Evolutionary conservation across 1,284 basidiomycete species (phyloP), one percentile per base, ranked within the genome.

Genomic region (Chiua sp.): DNA sequence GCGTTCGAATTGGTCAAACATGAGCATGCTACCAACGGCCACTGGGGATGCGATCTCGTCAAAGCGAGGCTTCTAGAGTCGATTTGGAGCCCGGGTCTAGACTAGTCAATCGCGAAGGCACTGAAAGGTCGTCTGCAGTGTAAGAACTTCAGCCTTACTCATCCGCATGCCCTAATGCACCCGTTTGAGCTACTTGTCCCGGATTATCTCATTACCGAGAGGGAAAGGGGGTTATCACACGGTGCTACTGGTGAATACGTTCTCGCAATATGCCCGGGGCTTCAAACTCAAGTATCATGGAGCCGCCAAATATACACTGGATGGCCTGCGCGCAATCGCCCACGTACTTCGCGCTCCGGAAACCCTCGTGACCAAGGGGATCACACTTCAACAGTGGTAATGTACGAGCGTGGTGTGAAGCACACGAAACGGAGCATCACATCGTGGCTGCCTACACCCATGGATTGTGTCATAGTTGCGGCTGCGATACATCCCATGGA

Each of bases 311-410:
- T 63, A 63, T 1, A 73, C 67, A 0, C 3, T 63, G 0, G 55
- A 65, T 0, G 57, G 63, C 0, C 64, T 78, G 0, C n/a, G n/a
- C n/a, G n/a, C n/a, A 2, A 74, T 80, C 3, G 68, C 63, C 35
- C 42, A 68, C 1, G 51, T 35, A 0, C 77, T 70, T 51, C 39
- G 61, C 0, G 39, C 70, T 7, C 60, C 72, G 0, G 73, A 79
- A n/a, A 68, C 66, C 0, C 69, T 80, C 62, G 78, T 79, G 75
- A 65, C 72, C 0, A 77, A 82, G 77, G 0, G 76, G 80, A 0
- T 64, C 65, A 1, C 76, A 81, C 51, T 81, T 81, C 62, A 65
- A 76, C 30, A 76, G 75, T 57, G 56, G 72, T 0, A 68, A 72
- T 2, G 72, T 81, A 0, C 11, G 48, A 0, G 63, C 61, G 3